These are phyloP conservation scores for Aurantiochytrium sp. DNA, from an alignment of 108 stramenopile genomes.

Conservation along the genomic window DNA sequence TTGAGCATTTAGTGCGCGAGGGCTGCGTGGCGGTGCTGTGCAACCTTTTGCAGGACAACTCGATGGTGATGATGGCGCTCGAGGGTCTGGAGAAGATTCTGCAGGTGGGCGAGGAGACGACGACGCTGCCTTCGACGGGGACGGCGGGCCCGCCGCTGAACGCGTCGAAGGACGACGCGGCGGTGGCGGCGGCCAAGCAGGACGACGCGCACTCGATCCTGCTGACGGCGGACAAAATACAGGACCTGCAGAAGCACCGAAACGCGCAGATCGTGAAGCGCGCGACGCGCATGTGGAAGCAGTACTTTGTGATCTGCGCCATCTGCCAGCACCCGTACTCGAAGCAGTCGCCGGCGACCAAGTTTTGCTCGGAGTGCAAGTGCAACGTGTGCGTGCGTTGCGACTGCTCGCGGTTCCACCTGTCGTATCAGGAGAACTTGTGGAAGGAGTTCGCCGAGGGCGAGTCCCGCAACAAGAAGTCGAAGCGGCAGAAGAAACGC, in stretches of 20 bases:
- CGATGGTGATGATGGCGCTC: slow-evolving; percentile 93
- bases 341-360: slow-evolving; percentile 70
- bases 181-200: neutral
- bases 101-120: slow-evolving; percentile 73
- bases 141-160: neutral
- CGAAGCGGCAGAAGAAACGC: slow-evolving; percentile 75
- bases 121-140: neutral
- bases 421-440: slow-evolving; percentile 87
- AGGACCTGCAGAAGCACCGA: slow-evolving; percentile 73
- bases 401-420: slow-evolving; percentile 82
- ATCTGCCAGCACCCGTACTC: slow-evolving; percentile 82
- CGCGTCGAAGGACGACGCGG: neutral
- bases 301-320: slow-evolving; percentile 88
- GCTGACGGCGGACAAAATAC: slow-evolving; percentile 22
- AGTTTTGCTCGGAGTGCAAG: slow-evolving; percentile 86
- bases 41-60: slow-evolving; percentile 71
- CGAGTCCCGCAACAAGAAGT: slow-evolving; percentile 55
- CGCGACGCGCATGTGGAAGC: slow-evolving; percentile 85
- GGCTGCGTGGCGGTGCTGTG: slow-evolving; percentile 79
- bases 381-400: slow-evolving; percentile 85
- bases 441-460: slow-evolving; percentile 78
- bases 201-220: neutral
- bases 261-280: slow-evolving; percentile 75
- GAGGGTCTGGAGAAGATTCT: slow-evolving; percentile 90
- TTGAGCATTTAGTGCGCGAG: slow-evolving; percentile 80